Conservation (phyloP, 176 grass and related monocot genomes). For the Dactylis glomerata region DNA sequence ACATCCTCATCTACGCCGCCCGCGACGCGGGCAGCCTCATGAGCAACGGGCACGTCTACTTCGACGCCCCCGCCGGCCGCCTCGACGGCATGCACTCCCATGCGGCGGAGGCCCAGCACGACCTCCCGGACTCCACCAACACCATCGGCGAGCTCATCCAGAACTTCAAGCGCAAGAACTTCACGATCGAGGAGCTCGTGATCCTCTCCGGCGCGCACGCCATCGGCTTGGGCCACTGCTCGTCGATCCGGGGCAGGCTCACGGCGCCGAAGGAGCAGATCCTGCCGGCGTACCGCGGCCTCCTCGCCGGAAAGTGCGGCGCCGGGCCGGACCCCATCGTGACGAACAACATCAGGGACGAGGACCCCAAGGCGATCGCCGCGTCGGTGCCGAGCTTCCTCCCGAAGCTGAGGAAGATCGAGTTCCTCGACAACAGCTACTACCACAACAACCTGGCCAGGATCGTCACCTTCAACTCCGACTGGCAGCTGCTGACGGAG, state of each 20-base stretch:
- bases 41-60: constrained; percentile 46
- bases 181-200: constrained; percentile 61
- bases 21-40: constrained; percentile 52
- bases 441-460: constrained; percentile 36
- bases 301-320: constrained; percentile 18
- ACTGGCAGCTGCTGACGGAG: constrained; percentile 53
- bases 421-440: constrained; percentile 51
- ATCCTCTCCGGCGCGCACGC: constrained; percentile 71
- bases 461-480: constrained; percentile 57
- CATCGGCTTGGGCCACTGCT: constrained; percentile 65
- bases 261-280: constrained; percentile 28
- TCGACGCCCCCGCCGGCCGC: constrained; percentile 35
- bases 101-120: constrained; percentile 47
- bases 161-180: constrained; percentile 57
- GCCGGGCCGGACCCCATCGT: neutral
- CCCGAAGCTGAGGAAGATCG: constrained; percentile 18
- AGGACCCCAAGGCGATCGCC: constrained; percentile 14
- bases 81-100: constrained; percentile 51
- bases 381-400: constrained; percentile 23
- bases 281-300: constrained; percentile 22
- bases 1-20: constrained; percentile 47
- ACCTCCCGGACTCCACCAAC: constrained; percentile 58
- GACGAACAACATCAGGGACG: constrained; percentile 24
- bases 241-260: constrained; percentile 38
- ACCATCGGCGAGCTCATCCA: constrained; percentile 43